Base-by-base conservation (phyloP, 1,284 basidiomycete species). In the Boletus mariae region DNA sequence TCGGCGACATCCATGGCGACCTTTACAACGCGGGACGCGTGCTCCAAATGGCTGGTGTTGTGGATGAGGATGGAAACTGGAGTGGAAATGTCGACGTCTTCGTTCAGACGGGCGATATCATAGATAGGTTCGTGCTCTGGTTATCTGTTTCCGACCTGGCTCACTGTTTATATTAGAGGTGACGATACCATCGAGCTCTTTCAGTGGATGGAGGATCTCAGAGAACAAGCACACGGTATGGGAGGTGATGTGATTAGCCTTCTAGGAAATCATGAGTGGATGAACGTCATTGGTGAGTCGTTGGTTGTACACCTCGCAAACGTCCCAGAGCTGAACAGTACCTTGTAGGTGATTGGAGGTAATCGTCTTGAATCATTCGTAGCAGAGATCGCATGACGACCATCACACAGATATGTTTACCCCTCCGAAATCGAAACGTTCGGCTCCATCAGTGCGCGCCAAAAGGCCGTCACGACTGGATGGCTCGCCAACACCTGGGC, bases 41-140 rank as follows among this genome's bases (percentile, higher is more conserved):
- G 5, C 74, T 96, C 31, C 76, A 84, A 42, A 90, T 94, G 77
- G 83, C 90, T 6, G 77, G 79, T 3, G 80, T 95, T 6, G 81
- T 88, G 4, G 81, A 88, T 59, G 74, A 80, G n/a, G 64, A 78
- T 3, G 84, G 82, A 0, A 73, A 84, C 49, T 96, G 93, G 93
- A 80, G 81, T 9, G 92, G 86, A 1, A 75, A 86, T 23, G 81
- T 83, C 4, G 90, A 93, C 66, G 83, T 86, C 51, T 85, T 94
- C 57, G 92, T 95, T 13, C 93, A 96, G 73, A 96, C 94, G 0
- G 94, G 94, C 4, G 94, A 97, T 69, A 94, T 96, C 44, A 89
- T 96, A 57, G 93, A 95, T 71, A 77, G 90, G 82, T 88, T 57
- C 44, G 75, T 66, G 38, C 9, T 23, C 51, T 42, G 43, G 9